Conservation (phyloP, 1,284 basidiomycete species). For the Mycena sp. region DNA sequence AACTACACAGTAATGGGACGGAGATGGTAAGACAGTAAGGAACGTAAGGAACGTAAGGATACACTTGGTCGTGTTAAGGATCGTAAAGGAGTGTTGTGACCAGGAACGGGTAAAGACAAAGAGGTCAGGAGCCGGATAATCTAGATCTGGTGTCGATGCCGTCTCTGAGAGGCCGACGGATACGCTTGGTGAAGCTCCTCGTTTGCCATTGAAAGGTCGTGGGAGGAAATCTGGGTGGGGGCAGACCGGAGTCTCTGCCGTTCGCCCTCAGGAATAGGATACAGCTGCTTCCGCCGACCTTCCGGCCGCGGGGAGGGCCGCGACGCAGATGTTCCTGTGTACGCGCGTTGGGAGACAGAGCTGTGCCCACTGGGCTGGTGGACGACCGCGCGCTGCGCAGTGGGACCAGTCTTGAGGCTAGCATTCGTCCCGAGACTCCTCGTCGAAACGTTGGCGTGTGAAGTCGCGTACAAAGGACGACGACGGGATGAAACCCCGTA, state of each 20-base stretch:
- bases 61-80: conserved; percentile 13
- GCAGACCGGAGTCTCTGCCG: conserved; percentile 28
- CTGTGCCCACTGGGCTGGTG: conserved; percentile 9
- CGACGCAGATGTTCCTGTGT: neutral
- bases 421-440: conserved; percentile 32
- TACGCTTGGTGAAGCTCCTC: conserved; percentile 20
- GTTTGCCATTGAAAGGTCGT: conserved; percentile 1
- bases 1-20: conserved; percentile 1
- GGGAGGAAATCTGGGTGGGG: conserved; percentile 11
- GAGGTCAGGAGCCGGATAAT: neutral
- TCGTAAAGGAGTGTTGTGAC: neutral
- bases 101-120: neutral
- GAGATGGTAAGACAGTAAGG: conserved; percentile 9
- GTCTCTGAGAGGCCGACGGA: conserved; percentile 9
- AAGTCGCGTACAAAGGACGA: conserved; percentile 34
- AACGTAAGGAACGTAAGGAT: conserved; percentile 23
- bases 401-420: conserved; percentile 18
- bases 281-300: neutral
- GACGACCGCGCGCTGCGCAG: conserved; percentile 25
- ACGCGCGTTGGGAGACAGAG: conserved; percentile 6
- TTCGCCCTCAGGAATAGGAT: conserved; percentile 17
- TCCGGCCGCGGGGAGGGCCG: conserved; percentile 2
- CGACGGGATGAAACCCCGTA: conserved; percentile 12
- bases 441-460: conserved; percentile 36
- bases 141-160: neutral